Evolutionary conservation across 2,329 filamentous ascomycete genomes (phyloP), one percentile per base, ranked within the genome.

Genomic region (Fragosphaeria purpurea): DNA sequence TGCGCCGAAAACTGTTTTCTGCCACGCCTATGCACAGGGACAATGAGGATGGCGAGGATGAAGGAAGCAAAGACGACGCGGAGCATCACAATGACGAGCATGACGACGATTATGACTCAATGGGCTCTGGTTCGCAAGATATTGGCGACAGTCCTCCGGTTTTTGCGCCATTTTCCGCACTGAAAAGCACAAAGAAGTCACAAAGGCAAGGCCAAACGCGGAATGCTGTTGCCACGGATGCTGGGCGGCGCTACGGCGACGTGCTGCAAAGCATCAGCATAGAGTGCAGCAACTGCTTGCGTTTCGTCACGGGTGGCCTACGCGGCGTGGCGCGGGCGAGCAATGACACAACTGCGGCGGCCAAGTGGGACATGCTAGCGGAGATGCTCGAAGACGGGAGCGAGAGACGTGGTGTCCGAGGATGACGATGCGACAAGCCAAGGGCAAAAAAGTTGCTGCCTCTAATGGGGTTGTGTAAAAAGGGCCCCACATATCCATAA

Each of bases 301-400:
- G 76, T 0, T 95, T 95, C 63, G 73, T 93, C 11, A 76, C 76
- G 3, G 80, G 83, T 46, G 88, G 86, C 0, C 63, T 96, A 55
- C 79, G 83, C 49, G 84, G 85, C 8, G 79, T 93, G 8, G 83
- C 87, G 46, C 77, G 89, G 58, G 85, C 83, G 37, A 83, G 85
- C 45, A 80, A 80, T 33, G 81, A 87, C 50, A 62, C 65, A 11
- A 69, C 71, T 41, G 67, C 74, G 60, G 61, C 77, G 9, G 53
- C 52, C 35, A 79, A 83, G 62, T 91, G 89, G 85, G 87, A 93
- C 65, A 80, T 85, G 53, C 63, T 95, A 53, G 88, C 86, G 0
- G 88, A 95, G 64, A 86, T 85, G 70, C 65, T 95, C 43, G 85
- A 90, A 58, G 73, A 51, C 73, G 60, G 68, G 31, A 51, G 45